phyloP scores from a whole-genome alignment of 2,329 filamentous ascomycete genomes.

The Didymosphaeria variabile region DNA sequence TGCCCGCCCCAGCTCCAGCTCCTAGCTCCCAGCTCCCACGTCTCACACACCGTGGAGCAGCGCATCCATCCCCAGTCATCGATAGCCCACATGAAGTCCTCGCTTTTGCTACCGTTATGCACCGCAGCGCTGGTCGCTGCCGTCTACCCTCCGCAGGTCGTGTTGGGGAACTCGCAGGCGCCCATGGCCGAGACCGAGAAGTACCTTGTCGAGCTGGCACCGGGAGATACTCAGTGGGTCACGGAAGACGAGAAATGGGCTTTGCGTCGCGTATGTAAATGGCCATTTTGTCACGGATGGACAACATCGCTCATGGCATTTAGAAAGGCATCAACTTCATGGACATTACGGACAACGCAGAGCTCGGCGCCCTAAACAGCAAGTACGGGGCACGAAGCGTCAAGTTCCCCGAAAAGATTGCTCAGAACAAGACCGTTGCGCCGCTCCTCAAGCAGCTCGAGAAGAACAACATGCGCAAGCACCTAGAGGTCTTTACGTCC shows the following conservation, averaged over 20 bases:
- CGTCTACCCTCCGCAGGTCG: constrained; percentile 36
- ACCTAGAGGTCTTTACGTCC: constrained; percentile 79
- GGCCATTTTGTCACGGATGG: background rate
- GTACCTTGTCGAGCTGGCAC: constrained; percentile 80
- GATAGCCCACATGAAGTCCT: constrained; percentile 42
- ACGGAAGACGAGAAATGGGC: constrained; percentile 97
- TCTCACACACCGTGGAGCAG: constrained; percentile 18
- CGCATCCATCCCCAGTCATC: constrained; percentile 13
- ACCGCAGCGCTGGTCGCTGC: constrained; percentile 40
- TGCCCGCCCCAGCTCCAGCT: background rate
- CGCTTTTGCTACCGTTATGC: constrained; percentile 44
- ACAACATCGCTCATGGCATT: constrained; percentile 28
- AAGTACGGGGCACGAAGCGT: constrained; percentile 54
- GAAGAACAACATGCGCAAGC: constrained; percentile 77
- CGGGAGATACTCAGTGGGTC: constrained; percentile 84
- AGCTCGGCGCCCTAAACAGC: constrained; percentile 63
- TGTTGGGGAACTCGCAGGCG: constrained; percentile 40
- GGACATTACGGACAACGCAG: constrained; percentile 83
- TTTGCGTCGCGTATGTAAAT: constrained; percentile 74
- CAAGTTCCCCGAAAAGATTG: constrained; percentile 72
- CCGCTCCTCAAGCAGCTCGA: constrained; percentile 74
- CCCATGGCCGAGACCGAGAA: constrained; percentile 42
- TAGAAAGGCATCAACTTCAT: constrained; percentile 90
- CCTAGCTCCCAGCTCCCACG: constrained; percentile 2
- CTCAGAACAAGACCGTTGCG: constrained; percentile 71